A percentile compares a stretch with the other conserved stretches of the same genome.
These are phyloP conservation scores for Deinandra increscens DNA, from an alignment of 129 eudicot species.

Conservation along the genomic window DNA sequence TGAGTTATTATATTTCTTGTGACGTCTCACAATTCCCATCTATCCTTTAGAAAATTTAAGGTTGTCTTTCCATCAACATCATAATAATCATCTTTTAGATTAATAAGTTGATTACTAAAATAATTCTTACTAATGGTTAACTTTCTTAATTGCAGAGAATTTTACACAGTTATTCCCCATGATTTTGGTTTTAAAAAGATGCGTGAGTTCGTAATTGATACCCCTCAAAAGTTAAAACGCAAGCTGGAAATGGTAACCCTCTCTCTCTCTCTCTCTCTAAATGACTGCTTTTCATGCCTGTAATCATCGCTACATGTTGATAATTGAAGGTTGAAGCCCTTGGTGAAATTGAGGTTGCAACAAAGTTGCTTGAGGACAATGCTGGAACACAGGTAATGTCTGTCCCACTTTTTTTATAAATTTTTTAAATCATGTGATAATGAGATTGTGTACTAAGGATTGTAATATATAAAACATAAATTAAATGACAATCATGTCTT, in stretches of 20 bases:
- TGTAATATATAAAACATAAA: not conserved
- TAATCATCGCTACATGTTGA: slow-evolving; percentile 13
- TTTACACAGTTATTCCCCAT: slow-evolving; percentile 91
- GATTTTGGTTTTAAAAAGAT: slow-evolving; percentile 92
- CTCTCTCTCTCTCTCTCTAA: not conserved
- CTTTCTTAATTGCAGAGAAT: slow-evolving; percentile 63
- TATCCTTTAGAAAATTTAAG: not conserved
- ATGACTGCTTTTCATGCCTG: not conserved
- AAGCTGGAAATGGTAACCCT: slow-evolving; percentile 88
- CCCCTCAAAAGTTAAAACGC: slow-evolving; percentile 85
- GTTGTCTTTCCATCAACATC: not conserved
- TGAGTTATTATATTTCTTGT: not conserved
- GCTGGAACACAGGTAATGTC: slow-evolving; percentile 63
- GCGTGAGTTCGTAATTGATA: slow-evolving; percentile 94
- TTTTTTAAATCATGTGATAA: not conserved
- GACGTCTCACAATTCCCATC: not conserved
- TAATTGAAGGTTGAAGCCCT: slow-evolving; percentile 82
- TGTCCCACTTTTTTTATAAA: not conserved
- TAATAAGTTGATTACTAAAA: not conserved
- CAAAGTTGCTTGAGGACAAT: slow-evolving; percentile 73
- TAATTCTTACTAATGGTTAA: not conserved
- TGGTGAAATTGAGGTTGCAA: slow-evolving; percentile 94
- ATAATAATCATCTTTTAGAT: not conserved
- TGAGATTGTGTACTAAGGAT: not conserved
- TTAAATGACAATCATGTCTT: not conserved